phyloP scores from a whole-genome alignment of 2,329 filamentous ascomycete genomes.

The Orbilia javanica region DNA sequence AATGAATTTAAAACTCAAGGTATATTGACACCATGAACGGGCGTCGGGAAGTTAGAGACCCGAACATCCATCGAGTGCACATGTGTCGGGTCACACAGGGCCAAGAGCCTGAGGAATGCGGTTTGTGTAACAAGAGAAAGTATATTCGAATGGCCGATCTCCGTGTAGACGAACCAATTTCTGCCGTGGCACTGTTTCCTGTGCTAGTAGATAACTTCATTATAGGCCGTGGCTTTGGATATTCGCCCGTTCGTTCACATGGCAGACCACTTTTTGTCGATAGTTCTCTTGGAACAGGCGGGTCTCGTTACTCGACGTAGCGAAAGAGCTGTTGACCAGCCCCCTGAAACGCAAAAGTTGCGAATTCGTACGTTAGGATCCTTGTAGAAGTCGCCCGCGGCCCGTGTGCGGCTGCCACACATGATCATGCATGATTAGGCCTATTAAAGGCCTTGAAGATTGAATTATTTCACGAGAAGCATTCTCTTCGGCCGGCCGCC shows the following conservation, averaged over 20 bases:
- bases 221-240: conserved; percentile 15
- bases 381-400: too few relatives aligned
- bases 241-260: conserved; percentile 22
- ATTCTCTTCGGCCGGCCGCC: too few relatives aligned
- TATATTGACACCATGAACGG: neutral
- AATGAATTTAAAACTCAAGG: neutral
- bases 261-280: neutral
- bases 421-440: too few relatives aligned
- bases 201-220: neutral
- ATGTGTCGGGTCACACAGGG: neutral
- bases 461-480: neutral
- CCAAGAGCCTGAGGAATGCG: neutral
- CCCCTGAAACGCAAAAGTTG: neutral
- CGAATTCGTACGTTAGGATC: too few relatives aligned
- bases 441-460: conserved; percentile 2
- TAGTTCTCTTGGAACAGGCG: neutral
- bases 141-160: neutral
- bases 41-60: neutral
- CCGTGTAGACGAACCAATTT: neutral
- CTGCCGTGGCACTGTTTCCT: conserved; percentile 7
- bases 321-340: too few relatives aligned
- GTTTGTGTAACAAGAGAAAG: neutral
- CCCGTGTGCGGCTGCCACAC: too few relatives aligned
- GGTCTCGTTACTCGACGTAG: too few relatives aligned
- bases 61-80: neutral